Percentiles rank a stretch among this genome's conserved stretches.
Evolutionary conservation across 1,284 basidiomycete genomes (phyloP).

Genomic region (Leucoagaricus sp.): DNA sequence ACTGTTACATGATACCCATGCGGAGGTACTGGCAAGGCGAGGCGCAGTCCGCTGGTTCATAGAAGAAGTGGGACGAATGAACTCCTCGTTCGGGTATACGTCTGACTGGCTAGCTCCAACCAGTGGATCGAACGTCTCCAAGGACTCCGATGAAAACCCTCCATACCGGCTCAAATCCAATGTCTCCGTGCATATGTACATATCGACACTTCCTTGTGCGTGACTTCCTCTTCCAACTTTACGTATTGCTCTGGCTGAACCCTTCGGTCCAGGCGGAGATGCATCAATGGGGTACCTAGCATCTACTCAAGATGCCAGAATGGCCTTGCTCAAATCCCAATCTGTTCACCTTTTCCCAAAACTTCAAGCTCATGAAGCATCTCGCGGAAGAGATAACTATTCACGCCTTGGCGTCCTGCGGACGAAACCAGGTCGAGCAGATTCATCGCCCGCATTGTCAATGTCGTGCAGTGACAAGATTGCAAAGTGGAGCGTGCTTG

Average conservation of each 20-base stretch:
- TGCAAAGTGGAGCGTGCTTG: slow-evolving; percentile 77
- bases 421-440: slow-evolving; percentile 89
- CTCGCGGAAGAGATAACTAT: slow-evolving; percentile 82
- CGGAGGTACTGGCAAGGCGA: slow-evolving; percentile 85
- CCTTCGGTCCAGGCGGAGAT: slow-evolving; percentile 70
- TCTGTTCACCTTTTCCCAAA: slow-evolving; percentile 26
- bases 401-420: slow-evolving; percentile 72
- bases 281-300: slow-evolving; percentile 84
- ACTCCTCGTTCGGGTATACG: slow-evolving; percentile 19
- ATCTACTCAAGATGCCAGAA: slow-evolving; percentile 63
- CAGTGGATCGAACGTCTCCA: slow-evolving; percentile 18
- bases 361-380: slow-evolving; percentile 41
- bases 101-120: slow-evolving; percentile 48
- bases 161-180: slow-evolving; percentile 50
- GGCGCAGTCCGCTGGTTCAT: slow-evolving; percentile 83
- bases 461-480: slow-evolving; percentile 95
- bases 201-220: slow-evolving; percentile 90
- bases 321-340: slow-evolving; percentile 66
- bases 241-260: background rate
- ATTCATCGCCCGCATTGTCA: slow-evolving; percentile 76
- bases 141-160: slow-evolving; percentile 26
- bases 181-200: slow-evolving; percentile 70
- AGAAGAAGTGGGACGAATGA: slow-evolving; percentile 56
- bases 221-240: background rate
- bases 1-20: slow-evolving; percentile 86